A percentile compares a stretch with the other conserved stretches of the same genome.
phyloP scores from a whole-genome alignment of 495 filamentous ascomycete species.

The Trichoderma orchidacearum region DNA sequence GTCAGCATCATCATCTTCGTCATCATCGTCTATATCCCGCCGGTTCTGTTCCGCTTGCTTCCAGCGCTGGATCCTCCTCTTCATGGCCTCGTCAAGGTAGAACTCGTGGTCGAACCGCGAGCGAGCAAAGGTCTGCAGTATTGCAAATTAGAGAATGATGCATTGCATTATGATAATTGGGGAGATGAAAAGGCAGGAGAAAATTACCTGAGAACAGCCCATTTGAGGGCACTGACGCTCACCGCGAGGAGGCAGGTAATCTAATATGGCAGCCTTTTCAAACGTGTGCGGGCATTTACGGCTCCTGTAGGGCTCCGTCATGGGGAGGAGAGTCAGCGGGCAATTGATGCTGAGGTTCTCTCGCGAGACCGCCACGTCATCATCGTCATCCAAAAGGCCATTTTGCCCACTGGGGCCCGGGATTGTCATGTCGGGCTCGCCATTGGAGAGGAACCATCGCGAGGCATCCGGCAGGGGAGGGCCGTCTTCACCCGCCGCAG shows the following conservation, averaged over 20 bases:
- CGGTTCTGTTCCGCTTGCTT: slow-evolving; percentile 20
- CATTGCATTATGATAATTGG: too few relatives aligned
- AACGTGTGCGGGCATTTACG: slow-evolving; percentile 73
- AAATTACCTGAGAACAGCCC: slow-evolving; percentile 26
- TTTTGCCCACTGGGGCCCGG: slow-evolving; percentile 3
- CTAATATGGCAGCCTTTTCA: slow-evolving; percentile 56
- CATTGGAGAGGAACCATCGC: slow-evolving; percentile 55
- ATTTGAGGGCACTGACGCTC: slow-evolving; percentile 25
- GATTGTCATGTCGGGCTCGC: slow-evolving; percentile 20
- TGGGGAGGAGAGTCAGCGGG: slow-evolving; percentile 63
- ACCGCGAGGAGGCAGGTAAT: slow-evolving; percentile 39
- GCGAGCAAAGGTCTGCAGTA: slow-evolving; percentile 13
- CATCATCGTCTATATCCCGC: slow-evolving; percentile 15
- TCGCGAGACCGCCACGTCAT: slow-evolving; percentile 57
- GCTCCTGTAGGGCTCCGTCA: slow-evolving; percentile 61
- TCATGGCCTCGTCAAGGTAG: slow-evolving; percentile 17
- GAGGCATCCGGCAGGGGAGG: slow-evolving; percentile 52
- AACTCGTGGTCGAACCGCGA: slow-evolving; percentile 13
- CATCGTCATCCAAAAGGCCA: slow-evolving; percentile 18
- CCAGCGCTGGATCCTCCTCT: slow-evolving; percentile 21
- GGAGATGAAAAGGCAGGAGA: not conserved
- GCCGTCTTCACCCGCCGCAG: slow-evolving; percentile 49
- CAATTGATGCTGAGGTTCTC: slow-evolving; percentile 63
- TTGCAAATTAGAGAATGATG: not conserved
- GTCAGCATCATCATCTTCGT: slow-evolving; percentile 9